A percentile compares a stretch with the other conserved stretches of the same genome.
phyloP scores from a whole-genome alignment of 228 moss, liverwort and hornwort genomes.

The Sphagnum magellanicum region DNA sequence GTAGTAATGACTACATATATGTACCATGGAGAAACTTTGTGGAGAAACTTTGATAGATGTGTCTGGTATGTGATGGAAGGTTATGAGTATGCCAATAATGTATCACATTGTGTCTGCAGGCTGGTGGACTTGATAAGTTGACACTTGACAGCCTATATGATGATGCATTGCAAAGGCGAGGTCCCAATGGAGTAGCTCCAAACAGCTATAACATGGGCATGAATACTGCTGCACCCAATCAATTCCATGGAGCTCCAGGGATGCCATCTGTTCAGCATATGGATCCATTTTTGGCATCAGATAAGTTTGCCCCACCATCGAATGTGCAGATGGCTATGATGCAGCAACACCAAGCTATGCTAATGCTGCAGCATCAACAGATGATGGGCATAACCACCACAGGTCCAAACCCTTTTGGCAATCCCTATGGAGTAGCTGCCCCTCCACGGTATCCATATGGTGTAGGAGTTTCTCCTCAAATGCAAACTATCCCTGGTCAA shows the following conservation, averaged over 20 bases:
- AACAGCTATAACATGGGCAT: slow-evolving; percentile 84
- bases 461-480: slow-evolving; percentile 27
- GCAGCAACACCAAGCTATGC: slow-evolving; percentile 81
- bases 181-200: slow-evolving; percentile 77
- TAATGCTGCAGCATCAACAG: slow-evolving; percentile 60
- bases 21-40: no score
- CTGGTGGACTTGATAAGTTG: slow-evolving; percentile 95
- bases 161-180: slow-evolving; percentile 80
- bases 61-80: no score
- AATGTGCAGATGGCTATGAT: slow-evolving; percentile 98
- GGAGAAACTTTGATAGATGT: no score
- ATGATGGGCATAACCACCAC: slow-evolving; percentile 48
- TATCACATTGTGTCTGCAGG: slow-evolving; percentile 31
- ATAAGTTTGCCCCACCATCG: slow-evolving; percentile 73
- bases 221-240: slow-evolving; percentile 48
- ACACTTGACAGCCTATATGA: slow-evolving; percentile 92
- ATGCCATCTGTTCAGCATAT: slow-evolving; percentile 46
- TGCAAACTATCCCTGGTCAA: slow-evolving; percentile 34
- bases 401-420: slow-evolving; percentile 71
- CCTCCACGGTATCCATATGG: slow-evolving; percentile 50
- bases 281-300: slow-evolving; percentile 95
- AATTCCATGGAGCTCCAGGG: slow-evolving; percentile 60
- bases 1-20: no score
- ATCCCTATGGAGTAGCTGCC: slow-evolving; percentile 45
- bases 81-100: no score